These are phyloP conservation scores for Phytophthora gonapodyides DNA, from an alignment of 352 stramenopile genomes.

Conservation along the genomic window DNA sequence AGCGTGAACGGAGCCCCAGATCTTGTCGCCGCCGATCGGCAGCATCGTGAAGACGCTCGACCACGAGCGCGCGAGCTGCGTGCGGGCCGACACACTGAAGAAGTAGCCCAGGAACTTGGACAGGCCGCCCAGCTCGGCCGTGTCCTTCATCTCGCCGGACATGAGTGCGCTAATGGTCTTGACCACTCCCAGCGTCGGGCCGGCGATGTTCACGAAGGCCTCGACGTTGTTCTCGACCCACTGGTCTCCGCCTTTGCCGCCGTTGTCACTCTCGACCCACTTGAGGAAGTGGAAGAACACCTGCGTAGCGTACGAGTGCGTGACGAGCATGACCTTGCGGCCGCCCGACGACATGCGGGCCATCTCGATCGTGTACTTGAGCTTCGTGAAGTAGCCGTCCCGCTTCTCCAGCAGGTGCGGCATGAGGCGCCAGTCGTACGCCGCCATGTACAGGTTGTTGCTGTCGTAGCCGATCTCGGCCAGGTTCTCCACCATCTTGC, in stretches of 20 bases:
- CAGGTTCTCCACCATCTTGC: conserved; percentile 91
- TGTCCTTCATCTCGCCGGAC: conserved; percentile 97
- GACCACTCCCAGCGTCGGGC: conserved; percentile 90
- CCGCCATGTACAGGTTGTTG: conserved; percentile 88
- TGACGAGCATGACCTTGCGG: conserved; percentile 91
- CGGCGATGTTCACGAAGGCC: conserved; percentile 94
- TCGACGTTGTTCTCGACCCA: conserved; percentile 95
- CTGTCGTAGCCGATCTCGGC: conserved; percentile 94
- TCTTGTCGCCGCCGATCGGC: conserved; percentile 89
- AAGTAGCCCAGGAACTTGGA: conserved; percentile 87
- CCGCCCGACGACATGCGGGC: conserved; percentile 66
- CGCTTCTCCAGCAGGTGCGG: conserved; percentile 75
- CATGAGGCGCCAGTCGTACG: conserved; percentile 88
- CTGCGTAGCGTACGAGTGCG: conserved; percentile 93
- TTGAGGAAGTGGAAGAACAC: conserved; percentile 95
- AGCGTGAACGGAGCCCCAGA: conserved; percentile 78
- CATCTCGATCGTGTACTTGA: conserved; percentile 94
- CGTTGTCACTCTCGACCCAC: conserved; percentile 91
- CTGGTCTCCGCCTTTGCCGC: conserved; percentile 82
- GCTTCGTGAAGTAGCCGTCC: conserved; percentile 92
- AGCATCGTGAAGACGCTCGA: conserved; percentile 92
- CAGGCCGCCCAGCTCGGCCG: conserved; percentile 84
- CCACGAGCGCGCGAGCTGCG: conserved; percentile 69
- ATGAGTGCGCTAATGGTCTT: conserved; percentile 93
- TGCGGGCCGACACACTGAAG: conserved; percentile 62